These are phyloP conservation scores for Xylariaceae sp. DNA, from an alignment of 2,329 filamentous ascomycete species.

Conservation along the genomic window DNA sequence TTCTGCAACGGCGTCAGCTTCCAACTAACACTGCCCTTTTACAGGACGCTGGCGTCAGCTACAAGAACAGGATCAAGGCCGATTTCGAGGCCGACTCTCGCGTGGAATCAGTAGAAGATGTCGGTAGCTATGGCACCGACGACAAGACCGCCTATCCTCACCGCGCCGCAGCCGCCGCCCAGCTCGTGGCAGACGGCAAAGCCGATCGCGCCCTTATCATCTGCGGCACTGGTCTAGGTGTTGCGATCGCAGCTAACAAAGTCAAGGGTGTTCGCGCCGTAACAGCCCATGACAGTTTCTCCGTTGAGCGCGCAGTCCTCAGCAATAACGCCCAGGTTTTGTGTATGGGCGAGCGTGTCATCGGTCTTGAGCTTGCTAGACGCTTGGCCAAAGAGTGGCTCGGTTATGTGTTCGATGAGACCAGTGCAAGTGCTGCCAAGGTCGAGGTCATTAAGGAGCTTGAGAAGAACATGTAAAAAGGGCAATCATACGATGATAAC, in stretches of 20 bases:
- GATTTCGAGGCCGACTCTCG: constrained; percentile 67
- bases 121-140: constrained; percentile 62
- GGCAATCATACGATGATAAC: background rate
- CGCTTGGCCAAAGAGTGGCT: constrained; percentile 79
- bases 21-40: background rate
- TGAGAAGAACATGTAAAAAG: constrained; percentile 30
- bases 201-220: constrained; percentile 78
- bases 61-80: constrained; percentile 75
- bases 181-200: constrained; percentile 58
- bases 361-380: constrained; percentile 77
- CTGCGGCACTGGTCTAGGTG: constrained; percentile 83
- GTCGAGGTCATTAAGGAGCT: constrained; percentile 42
- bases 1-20: background rate
- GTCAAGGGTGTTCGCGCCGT: constrained; percentile 82
- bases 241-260: constrained; percentile 88
- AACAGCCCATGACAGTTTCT: constrained; percentile 84
- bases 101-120: constrained; percentile 68
- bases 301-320: constrained; percentile 74
- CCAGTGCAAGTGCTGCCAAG: constrained; percentile 49
- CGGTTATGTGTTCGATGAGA: constrained; percentile 74
- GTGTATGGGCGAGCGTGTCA: constrained; percentile 81
- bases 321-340: constrained; percentile 86
- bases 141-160: constrained; percentile 84
- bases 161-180: constrained; percentile 70
- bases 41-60: constrained; percentile 69